phyloP scores from a whole-genome alignment of 805 yeast species.

The Suhomyces canberraensis region DNA sequence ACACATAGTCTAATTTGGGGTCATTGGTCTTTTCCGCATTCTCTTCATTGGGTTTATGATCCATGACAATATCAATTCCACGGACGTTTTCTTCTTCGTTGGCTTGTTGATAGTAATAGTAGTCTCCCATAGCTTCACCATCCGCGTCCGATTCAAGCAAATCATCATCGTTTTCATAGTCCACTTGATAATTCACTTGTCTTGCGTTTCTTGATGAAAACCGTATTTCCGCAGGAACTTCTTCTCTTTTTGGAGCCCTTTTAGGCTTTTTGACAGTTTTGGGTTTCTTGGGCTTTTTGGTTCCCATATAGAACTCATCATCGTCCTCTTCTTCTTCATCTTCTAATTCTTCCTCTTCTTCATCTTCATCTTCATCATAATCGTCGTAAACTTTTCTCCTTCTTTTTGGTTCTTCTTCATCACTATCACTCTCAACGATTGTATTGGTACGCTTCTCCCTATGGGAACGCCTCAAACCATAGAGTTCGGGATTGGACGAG shows the following conservation, averaged over 20 bases:
- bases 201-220: slow-evolving; percentile 71
- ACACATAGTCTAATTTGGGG: slow-evolving; percentile 58
- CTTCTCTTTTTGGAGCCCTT: background rate
- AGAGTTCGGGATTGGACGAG: slow-evolving; percentile 71
- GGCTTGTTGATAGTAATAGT: slow-evolving; percentile 33
- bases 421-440: slow-evolving; percentile 33
- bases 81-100: slow-evolving; percentile 32
- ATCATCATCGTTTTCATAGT: slow-evolving; percentile 60
- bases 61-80: slow-evolving; percentile 39
- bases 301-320: slow-evolving; percentile 23
- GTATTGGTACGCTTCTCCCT: slow-evolving; percentile 48
- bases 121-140: slow-evolving; percentile 31
- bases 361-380: slow-evolving; percentile 18
- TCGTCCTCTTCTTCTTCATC: slow-evolving; percentile 19
- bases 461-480: slow-evolving; percentile 75
- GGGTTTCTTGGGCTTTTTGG: slow-evolving; percentile 13
- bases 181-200: slow-evolving; percentile 74
- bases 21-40: slow-evolving; percentile 42
- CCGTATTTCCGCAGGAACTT: slow-evolving; percentile 51
- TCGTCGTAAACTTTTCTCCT: slow-evolving; percentile 11
- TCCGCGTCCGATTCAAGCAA: slow-evolving; percentile 45
- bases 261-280: slow-evolving; percentile 1
- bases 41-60: slow-evolving; percentile 35
- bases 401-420: slow-evolving; percentile 22
- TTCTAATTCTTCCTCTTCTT: slow-evolving; percentile 15